Percentiles rank a stretch among this genome's conserved stretches.
Evolutionary conservation across 345 rosid genomes (phyloP).

Genomic region (Syzygium oleosum): DNA sequence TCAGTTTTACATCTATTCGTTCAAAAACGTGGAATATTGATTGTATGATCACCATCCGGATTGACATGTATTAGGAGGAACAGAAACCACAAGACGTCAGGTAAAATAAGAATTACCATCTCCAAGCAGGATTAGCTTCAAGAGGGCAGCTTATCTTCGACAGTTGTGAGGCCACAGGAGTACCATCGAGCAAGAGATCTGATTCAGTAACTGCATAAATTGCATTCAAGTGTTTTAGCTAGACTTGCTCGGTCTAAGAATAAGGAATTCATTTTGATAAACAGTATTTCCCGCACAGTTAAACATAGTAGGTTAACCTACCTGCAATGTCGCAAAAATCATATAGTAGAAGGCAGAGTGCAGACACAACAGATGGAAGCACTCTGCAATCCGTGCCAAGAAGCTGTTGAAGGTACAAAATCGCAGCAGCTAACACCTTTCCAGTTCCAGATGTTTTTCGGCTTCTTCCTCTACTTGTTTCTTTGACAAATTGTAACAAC

Average conservation of each 20-base stretch:
- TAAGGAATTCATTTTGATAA: neutral
- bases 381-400: slow-evolving; percentile 27
- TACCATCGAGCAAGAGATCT: slow-evolving; percentile 5
- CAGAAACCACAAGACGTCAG: neutral
- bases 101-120: slow-evolving; percentile 46
- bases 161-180: slow-evolving; percentile 17
- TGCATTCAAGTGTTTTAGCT: neutral
- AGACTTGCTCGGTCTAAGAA: neutral
- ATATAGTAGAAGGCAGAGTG: slow-evolving; percentile 46
- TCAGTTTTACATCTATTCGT: neutral
- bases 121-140: slow-evolving; percentile 73
- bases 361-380: slow-evolving; percentile 58
- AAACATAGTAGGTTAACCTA: slow-evolving; percentile 8
- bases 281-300: neutral
- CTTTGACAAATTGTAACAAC: slow-evolving; percentile 30
- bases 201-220: slow-evolving; percentile 14
- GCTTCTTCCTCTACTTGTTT: slow-evolving; percentile 14
- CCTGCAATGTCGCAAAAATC: slow-evolving; percentile 30
- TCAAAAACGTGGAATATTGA: neutral
- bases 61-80: neutral
- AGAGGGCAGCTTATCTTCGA: slow-evolving; percentile 49
- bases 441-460: slow-evolving; percentile 11
- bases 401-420: slow-evolving; percentile 57
- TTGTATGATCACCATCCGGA: neutral
- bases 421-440: slow-evolving; percentile 38